phyloP scores from a whole-genome alignment of 805 yeast species.

The Wickerhamiella kazuoi region DNA sequence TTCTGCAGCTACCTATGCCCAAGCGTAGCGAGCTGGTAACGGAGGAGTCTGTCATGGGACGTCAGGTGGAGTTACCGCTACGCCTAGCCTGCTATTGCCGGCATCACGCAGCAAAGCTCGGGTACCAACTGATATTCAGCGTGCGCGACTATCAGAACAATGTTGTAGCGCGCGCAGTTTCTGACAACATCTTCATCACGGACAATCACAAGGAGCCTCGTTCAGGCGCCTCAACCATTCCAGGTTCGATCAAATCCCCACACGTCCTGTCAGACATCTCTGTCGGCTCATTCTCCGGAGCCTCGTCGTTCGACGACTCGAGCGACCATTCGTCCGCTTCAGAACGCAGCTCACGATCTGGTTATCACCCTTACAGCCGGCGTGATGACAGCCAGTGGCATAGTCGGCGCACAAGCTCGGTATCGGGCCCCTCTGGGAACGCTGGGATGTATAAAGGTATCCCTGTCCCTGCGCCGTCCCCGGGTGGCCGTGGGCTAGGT shows the following conservation, averaged over 20 bases:
- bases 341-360: not conserved
- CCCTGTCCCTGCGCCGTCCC: not conserved
- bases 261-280: not conserved
- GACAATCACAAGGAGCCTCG: constrained; percentile 62
- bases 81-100: constrained; percentile 91
- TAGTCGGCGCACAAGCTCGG: constrained; percentile 1
- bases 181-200: constrained; percentile 75
- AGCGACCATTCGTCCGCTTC: not conserved
- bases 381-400: not conserved
- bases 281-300: not conserved
- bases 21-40: constrained; percentile 26
- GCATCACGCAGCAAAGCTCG: constrained; percentile 78
- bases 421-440: not conserved
- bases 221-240: not conserved
- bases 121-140: constrained; percentile 51
- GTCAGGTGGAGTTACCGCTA: constrained; percentile 34
- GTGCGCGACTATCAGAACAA: constrained; percentile 42
- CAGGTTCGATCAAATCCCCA: not conserved
- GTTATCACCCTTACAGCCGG: constrained; percentile 10
- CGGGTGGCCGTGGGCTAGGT: not conserved
- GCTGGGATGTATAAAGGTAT: not conserved
- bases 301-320: not conserved
- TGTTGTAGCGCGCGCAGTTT: constrained; percentile 52
- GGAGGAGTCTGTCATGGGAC: constrained; percentile 17
- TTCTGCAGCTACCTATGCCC: constrained; percentile 25